Evolutionary conservation across 2,329 filamentous ascomycete species (phyloP), one percentile per base, ranked within the genome.

Genomic region (Phaeomoniella chlamydospora): DNA sequence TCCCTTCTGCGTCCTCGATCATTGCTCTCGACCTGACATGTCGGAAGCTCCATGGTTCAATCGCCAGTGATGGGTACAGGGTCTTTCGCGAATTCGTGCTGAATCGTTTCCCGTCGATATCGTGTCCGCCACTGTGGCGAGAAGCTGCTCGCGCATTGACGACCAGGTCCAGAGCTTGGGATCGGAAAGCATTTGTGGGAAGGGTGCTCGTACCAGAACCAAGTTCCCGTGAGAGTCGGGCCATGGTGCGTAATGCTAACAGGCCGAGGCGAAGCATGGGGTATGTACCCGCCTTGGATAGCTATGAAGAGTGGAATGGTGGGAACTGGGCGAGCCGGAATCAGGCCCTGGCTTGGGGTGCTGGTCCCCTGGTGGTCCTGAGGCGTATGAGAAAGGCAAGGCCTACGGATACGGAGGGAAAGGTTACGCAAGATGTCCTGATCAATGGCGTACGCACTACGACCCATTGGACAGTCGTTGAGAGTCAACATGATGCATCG

Each of bases 331-430:
- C 53, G 33, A 57, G 67, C 33, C 58, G 68, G 43, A 64, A 61
- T 45, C 72, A 77, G 46, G 63, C 72, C 0, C 49, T 79, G 5
- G 69, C 64, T 2, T 76, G 71, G 64, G 72, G 72, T 36, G 73
- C 73, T 10, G 74, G 70, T 1, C 67, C 73, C 2, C 64, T 72
- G 39, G 48, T 79, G 6, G 53, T 69, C 3, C 41, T 74, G 38
- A 58, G 68, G 14, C 55, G 64, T 9, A 67, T 63, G 44, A 55
- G 65, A 37, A 15, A 53, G 52, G 38, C 41, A 51, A 35, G 45
- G 41, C 30, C 41, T 39, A 19, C 43, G 35, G 32, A 45, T 29
- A 41, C 35, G 19, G 41, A 39, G 26, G 47, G 46, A 18, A 44
- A 50, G 22, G 39, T 45, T 34, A 36, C 45, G 41, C 12, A 37